Evolutionary conservation across 345 rosid genomes (phyloP).

Genomic region (Eucalyptus erythrocorys): DNA sequence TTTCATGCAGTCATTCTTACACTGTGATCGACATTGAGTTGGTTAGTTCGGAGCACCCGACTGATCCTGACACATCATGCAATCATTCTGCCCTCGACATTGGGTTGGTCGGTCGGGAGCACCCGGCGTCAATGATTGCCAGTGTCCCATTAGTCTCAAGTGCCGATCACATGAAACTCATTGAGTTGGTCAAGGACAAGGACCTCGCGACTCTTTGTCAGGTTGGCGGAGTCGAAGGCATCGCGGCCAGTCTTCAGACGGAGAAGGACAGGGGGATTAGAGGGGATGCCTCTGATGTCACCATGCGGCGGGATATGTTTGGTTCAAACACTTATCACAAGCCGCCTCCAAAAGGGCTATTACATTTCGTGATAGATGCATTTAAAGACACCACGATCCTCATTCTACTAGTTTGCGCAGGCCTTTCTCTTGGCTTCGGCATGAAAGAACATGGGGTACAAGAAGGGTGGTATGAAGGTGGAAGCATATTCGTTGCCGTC

Average conservation of each 20-base stretch:
- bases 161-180: conserved; percentile 5
- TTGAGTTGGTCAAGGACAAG: conserved; percentile 32
- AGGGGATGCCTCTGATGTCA: conserved; percentile 8
- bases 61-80: no score
- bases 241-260: conserved; percentile 24
- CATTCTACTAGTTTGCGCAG: conserved; percentile 46
- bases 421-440: conserved; percentile 52
- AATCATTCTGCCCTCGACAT: conserved; percentile 6
- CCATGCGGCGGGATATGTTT: conserved; percentile 26
- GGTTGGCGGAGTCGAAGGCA: conserved; percentile 25
- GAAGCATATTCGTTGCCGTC: conserved; percentile 49
- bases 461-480: conserved; percentile 75
- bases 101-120: neutral
- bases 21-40: conserved; percentile 3
- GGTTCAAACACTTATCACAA: conserved; percentile 59
- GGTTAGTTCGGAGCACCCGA: neutral
- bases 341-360: conserved; percentile 41
- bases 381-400: conserved; percentile 40
- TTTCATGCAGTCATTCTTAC: neutral
- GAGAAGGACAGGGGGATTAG: conserved; percentile 43
- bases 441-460: conserved; percentile 42
- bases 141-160: neutral
- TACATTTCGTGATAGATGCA: conserved; percentile 36
- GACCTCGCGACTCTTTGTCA: conserved; percentile 9
- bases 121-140: fast-evolving